A percentile compares a stretch with the other conserved stretches of the same genome.
Evolutionary conservation across 1,284 basidiomycete species (phyloP).

Genomic region (Puccinia hordei): DNA sequence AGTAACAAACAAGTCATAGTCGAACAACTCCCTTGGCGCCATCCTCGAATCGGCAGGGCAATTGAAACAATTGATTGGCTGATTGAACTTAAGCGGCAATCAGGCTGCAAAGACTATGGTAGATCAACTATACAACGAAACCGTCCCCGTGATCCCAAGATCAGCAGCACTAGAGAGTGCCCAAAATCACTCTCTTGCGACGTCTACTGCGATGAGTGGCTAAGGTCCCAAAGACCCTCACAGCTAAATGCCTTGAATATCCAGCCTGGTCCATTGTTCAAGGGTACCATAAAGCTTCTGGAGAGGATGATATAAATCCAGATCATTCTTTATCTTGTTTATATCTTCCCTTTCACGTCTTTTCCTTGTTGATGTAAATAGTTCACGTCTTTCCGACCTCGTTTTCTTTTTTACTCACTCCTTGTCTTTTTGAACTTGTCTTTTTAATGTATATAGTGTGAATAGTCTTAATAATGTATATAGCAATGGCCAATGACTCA

Average conservation of each 20-base stretch:
- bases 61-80: background rate
- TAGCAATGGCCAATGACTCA: too few species aligned
- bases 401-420: too few species aligned
- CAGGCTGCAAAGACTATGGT: background rate
- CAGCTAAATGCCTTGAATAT: background rate
- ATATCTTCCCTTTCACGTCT: too few species aligned
- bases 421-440: too few species aligned
- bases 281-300: background rate
- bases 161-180: constrained; percentile 7
- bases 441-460: too few species aligned
- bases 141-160: background rate
- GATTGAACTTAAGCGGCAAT: background rate
- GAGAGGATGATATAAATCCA: too few species aligned
- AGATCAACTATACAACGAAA: background rate
- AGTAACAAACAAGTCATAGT: background rate
- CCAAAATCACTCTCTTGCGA: background rate
- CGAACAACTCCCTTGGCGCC: background rate
- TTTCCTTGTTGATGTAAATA: too few species aligned
- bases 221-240: background rate
- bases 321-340: too few species aligned
- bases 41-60: constrained; percentile 4
- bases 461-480: too few species aligned
- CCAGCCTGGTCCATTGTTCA: background rate
- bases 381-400: too few species aligned
- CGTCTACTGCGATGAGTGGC: constrained; percentile 14